Evolutionary conservation across 768 basidiomycete genomes (phyloP).

Genomic region (Lactarius hengduanensis): DNA sequence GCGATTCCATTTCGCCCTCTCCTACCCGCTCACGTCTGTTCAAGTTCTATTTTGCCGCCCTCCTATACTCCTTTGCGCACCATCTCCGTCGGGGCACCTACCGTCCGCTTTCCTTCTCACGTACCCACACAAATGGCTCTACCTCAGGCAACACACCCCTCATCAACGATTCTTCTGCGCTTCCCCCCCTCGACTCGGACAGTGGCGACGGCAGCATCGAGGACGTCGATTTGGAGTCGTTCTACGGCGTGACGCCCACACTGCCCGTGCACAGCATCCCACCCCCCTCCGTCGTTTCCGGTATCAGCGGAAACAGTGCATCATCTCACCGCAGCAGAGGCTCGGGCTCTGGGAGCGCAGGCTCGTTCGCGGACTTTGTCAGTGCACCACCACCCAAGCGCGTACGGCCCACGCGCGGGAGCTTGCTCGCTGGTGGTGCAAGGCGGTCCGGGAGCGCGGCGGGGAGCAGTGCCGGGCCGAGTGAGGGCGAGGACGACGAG

Average conservation of each 20-base stretch:
- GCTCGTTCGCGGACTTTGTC: conserved; percentile 58
- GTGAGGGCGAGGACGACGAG: conserved; percentile 39
- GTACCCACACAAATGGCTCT: conserved; percentile 11
- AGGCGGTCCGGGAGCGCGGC: conserved; percentile 27
- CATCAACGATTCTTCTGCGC: conserved; percentile 38
- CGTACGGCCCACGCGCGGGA: conserved; percentile 24
- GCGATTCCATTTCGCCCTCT: background rate
- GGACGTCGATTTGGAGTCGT: conserved; percentile 58
- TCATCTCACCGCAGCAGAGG: conserved; percentile 35
- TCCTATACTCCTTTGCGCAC: conserved; percentile 90
- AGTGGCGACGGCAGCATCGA: conserved; percentile 45
- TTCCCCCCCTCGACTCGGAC: conserved; percentile 32
- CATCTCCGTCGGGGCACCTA: conserved; percentile 93
- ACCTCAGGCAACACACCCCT: conserved; percentile 9
- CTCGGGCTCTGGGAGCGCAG: conserved; percentile 39
- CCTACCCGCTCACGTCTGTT: background rate
- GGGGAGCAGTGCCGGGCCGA: conserved; percentile 42
- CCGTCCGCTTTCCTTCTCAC: conserved; percentile 63
- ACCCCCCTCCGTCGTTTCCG: conserved; percentile 16
- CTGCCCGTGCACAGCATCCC: conserved; percentile 53
- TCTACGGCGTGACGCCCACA: conserved; percentile 33
- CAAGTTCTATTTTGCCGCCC: conserved; percentile 86
- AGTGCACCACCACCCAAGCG: conserved; percentile 45
- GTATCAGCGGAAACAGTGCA: background rate
- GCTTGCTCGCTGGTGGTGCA: conserved; percentile 29